Evolutionary conservation across 2,329 filamentous ascomycete species (phyloP).

Genomic region (Pestalotiopsis fici): DNA sequence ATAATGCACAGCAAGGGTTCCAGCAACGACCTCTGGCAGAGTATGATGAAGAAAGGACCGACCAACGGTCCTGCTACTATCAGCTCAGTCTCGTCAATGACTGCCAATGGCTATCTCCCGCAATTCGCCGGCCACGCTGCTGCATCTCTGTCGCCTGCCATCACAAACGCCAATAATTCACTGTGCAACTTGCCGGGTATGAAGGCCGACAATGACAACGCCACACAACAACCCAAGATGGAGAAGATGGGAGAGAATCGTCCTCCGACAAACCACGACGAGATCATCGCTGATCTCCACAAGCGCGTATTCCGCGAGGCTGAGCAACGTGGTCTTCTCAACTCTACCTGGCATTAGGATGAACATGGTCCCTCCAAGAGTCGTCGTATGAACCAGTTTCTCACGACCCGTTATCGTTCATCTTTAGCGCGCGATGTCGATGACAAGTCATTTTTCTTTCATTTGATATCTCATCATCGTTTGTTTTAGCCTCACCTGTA

Average conservation of each 20-base stretch:
- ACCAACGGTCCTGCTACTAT: constrained; percentile 46
- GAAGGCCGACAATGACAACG: constrained; percentile 24
- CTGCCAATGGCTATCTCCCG: constrained; percentile 55
- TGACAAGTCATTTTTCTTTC: constrained; percentile 12
- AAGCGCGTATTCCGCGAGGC: constrained; percentile 31
- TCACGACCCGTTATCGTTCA: background rate
- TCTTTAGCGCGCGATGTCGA: background rate
- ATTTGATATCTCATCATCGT: constrained; percentile 24
- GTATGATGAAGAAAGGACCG: constrained; percentile 53
- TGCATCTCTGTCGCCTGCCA: constrained; percentile 47
- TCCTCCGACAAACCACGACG: constrained; percentile 32
- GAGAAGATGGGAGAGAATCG: constrained; percentile 47
- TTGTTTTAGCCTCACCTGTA: constrained; percentile 32
- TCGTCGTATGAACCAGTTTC: too few relatives aligned
- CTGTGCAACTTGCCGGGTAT: constrained; percentile 26
- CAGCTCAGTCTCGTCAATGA: constrained; percentile 52
- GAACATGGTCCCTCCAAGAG: background rate
- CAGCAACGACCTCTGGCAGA: constrained; percentile 48
- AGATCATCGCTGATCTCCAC: constrained; percentile 28
- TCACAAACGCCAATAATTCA: constrained; percentile 38
- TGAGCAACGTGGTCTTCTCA: constrained; percentile 29
- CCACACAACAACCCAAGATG: constrained; percentile 15
- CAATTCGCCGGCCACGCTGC: constrained; percentile 54
- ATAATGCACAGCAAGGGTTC: constrained; percentile 37
- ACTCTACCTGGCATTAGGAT: constrained; percentile 27